Evolutionary conservation across 257 asterid genomes (phyloP).

Genomic region (Solanum tarijense): DNA sequence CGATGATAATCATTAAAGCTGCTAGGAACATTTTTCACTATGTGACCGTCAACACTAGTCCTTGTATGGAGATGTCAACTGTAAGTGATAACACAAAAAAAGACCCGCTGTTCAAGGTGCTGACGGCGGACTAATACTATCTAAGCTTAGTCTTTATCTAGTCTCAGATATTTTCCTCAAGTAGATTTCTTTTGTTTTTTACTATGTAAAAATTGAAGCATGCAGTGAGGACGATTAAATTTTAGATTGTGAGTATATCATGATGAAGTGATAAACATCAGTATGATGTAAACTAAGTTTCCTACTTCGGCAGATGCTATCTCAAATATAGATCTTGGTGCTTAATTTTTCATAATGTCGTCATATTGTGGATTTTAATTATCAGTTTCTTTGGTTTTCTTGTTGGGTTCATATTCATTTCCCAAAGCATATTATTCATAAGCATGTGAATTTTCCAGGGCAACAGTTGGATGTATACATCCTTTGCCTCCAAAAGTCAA

Average conservation of each 20-base stretch:
- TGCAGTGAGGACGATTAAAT: background rate
- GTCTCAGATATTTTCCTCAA: background rate
- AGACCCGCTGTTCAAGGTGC: background rate
- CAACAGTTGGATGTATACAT: slow-evolving; percentile 11
- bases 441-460: slow-evolving; percentile 16
- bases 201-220: background rate
- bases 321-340: background rate
- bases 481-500: slow-evolving; percentile 17
- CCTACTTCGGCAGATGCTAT: background rate
- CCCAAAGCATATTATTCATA: background rate
- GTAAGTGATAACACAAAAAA: background rate
- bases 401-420: background rate
- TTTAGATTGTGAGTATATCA: background rate
- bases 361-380: background rate
- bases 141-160: background rate
- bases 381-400: background rate
- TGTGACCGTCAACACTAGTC: background rate
- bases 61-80: background rate
- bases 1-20: background rate
- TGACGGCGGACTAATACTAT: background rate
- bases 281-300: background rate
- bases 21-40: background rate
- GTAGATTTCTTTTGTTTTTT: background rate
- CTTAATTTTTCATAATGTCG: background rate
- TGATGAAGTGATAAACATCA: background rate